Evolutionary conservation across 2,329 filamentous ascomycete species (phyloP), one percentile per base, ranked within the genome.

Genomic region (Botrytis galanthina): DNA sequence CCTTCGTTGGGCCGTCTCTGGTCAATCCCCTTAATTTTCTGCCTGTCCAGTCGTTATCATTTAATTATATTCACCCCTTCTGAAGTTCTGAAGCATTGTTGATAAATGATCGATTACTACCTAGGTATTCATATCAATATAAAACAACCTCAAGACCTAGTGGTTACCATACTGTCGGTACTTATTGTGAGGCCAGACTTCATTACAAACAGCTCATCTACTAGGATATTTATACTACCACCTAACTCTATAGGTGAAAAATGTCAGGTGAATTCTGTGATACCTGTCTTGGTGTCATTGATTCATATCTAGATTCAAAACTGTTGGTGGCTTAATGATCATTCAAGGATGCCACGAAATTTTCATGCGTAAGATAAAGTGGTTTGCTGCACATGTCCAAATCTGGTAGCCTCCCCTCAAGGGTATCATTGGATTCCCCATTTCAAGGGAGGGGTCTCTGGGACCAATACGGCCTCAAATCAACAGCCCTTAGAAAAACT

Each of bases 141-240:
- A 29, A 4, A 29, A 60, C 29, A 12, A 26, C 26, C n/a, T 59
- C 9, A 46, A 29, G n/a, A 59, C n/a, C 48, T 12, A 67, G 70
- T 72, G 70, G 48, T 46, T 59, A 35, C 70, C 70, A 51, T 44
- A 32, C 46, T 72, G 22, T 54, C 29, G 61, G 61, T 54, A 72
- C 22, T 14, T 42, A 3, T 26, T 39, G 37, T 39, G 46, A 29
- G 35, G 35, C 32, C 64, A 57, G 48, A 18, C n/a, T 57, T 54
- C 2, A 14, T 68, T 35, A 4, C 37, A 16, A 35, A 39, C 35
- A 68, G 35, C 29, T 51, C 63, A 32, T 37, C 20, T 39, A 39
- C 44, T 67, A 20, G 44, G 29, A 37, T 35, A 26, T 26, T 4
- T 20, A 63, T 14, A 42, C 16, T 37, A 37, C 44, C 22, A 46